Evolutionary conservation across 805 yeast genomes (phyloP).

Genomic region (Starmerella apis): DNA sequence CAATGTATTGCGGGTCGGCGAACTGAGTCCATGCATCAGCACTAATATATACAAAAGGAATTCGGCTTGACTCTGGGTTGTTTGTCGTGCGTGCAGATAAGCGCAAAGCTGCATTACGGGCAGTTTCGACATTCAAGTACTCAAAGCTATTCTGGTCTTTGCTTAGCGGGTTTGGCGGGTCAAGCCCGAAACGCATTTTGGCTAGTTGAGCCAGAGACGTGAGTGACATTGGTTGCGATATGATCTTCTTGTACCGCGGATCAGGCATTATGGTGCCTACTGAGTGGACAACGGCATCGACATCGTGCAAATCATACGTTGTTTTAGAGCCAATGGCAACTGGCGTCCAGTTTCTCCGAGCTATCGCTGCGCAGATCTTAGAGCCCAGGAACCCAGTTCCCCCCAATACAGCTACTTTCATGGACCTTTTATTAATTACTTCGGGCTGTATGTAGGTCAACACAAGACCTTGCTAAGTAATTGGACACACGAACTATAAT

Average conservation of each 20-base stretch:
- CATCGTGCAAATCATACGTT: constrained; percentile 39
- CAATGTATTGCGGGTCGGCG: constrained; percentile 59
- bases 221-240: constrained; percentile 19
- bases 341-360: constrained; percentile 35
- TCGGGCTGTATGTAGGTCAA: too few relatives aligned
- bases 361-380: constrained; percentile 35
- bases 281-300: constrained; percentile 68
- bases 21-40: constrained; percentile 57
- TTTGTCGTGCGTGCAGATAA: neutral
- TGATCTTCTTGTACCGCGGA: constrained; percentile 48
- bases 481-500: too few relatives aligned
- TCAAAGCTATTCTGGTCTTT: constrained; percentile 8
- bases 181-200: constrained; percentile 28
- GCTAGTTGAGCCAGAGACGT: constrained; percentile 13
- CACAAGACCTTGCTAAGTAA: too few relatives aligned
- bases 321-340: constrained; percentile 44
- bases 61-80: constrained; percentile 2
- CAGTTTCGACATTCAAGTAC: constrained; percentile 11
- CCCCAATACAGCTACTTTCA: constrained; percentile 41
- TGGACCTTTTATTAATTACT: too few relatives aligned
- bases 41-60: constrained; percentile 60
- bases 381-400: constrained; percentile 50
- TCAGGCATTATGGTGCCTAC: constrained; percentile 69
- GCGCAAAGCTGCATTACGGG: constrained; percentile 4
- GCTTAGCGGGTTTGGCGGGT: constrained; percentile 21